Evolutionary conservation across 768 basidiomycete genomes (phyloP).

Genomic region (Podaxis sp.): DNA sequence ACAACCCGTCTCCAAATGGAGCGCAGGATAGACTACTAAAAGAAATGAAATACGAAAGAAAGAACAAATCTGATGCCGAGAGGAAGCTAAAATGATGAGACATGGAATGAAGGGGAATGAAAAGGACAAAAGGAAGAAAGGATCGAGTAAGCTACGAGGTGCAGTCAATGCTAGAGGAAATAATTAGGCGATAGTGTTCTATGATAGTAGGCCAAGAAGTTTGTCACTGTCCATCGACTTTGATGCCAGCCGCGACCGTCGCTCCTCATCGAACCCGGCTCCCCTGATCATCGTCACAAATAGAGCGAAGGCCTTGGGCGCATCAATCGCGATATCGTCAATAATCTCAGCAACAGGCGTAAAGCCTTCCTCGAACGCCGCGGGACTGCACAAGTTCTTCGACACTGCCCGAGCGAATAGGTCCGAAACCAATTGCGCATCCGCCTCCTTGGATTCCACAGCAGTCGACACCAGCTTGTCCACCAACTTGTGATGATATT

Average conservation of each 20-base stretch:
- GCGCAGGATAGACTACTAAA: constrained; percentile 4
- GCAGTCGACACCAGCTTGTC: constrained; percentile 73
- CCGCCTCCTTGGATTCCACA: constrained; percentile 79
- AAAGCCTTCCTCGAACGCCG: constrained; percentile 77
- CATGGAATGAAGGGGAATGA: not conserved
- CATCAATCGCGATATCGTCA: constrained; percentile 89
- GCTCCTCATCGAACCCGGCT: constrained; percentile 63
- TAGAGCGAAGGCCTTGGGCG: constrained; percentile 79
- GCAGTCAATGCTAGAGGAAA: constrained; percentile 13
- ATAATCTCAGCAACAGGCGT: constrained; percentile 67
- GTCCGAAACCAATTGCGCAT: constrained; percentile 74
- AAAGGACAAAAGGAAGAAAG: constrained; percentile 17
- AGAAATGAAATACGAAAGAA: not conserved
- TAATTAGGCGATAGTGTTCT: constrained; percentile 25
- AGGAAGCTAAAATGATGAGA: constrained; percentile 6
- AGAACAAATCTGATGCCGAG: constrained; percentile 4
- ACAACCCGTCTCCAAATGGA: constrained; percentile 5
- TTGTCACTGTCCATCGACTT: constrained; percentile 63
- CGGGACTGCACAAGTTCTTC: constrained; percentile 58
- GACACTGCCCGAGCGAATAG: constrained; percentile 65
- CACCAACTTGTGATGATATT: constrained; percentile 65
- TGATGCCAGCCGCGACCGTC: constrained; percentile 52
- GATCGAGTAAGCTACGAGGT: constrained; percentile 16
- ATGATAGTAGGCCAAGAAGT: constrained; percentile 59
- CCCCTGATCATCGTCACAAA: constrained; percentile 77